Base-by-base conservation (phyloP, 768 basidiomycete species). In the Paxillus ammoniavirescens region DNA sequence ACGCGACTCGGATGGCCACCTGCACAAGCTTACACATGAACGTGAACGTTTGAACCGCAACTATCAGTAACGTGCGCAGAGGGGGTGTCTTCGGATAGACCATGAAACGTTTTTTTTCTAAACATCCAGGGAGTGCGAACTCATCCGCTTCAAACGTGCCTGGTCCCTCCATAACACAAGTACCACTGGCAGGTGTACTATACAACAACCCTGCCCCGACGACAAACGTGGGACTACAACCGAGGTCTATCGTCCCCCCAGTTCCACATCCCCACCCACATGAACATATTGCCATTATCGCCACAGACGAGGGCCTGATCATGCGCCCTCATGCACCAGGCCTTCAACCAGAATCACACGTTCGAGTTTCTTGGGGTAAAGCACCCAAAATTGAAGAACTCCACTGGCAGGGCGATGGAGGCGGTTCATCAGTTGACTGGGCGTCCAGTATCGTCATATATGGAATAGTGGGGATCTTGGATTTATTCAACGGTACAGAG, bases 231-330 rank as follows among this genome's bases (percentile, higher is more conserved):
- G 58, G 56, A 23, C 72, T 89, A n/a, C 83, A 82, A 48, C 87
- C 85, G 2, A 85, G 80, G 69, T 77, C 82, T 55, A 68, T 80
- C 53, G 73, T 89, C 17, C 86, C 89, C 8, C 79, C 89, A 3
- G 69, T 86, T 13, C 86, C 86, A n/a, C 87, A 91, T 65, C 89
- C 89, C 26, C 81, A 79, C 60, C 87, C 90, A 7, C 73, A 91
- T 64, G 82, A 85, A 43, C 76, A 83, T 55, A 81, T 93, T 40
- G 80, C 80, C n/a, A 56, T 92, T 31, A 63, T 85, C 38, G 77
- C 76, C 4, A 79, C 86, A 1, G 69, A 74, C 15, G 75, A 80
- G 8, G 90, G 88, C 4, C 76, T 93, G n/a, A 63, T 89, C 47
- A 73, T 93, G 49, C 77, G 83, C 42, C 87, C 86, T 18, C 79